Conservation (phyloP, 805 yeast genomes). For the Starmerella scarabaei region DNA sequence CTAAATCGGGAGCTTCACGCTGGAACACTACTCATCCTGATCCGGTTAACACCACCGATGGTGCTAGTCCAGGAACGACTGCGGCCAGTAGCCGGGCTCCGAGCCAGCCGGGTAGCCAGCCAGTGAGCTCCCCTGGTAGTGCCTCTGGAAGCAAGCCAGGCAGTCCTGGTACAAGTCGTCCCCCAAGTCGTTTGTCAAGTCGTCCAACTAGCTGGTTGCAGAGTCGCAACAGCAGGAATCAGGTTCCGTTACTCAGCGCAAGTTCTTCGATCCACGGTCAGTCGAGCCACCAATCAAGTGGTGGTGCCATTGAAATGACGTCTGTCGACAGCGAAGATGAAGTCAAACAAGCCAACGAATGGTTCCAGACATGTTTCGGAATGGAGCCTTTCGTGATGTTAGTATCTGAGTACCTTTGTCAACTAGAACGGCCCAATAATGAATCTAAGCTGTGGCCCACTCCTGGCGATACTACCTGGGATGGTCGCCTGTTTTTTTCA, state of each 20-base stretch:
- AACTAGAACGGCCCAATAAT: conserved; percentile 10
- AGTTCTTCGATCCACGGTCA: too few species aligned
- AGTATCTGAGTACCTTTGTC: conserved; percentile 43
- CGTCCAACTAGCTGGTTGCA: not conserved
- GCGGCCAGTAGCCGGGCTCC: not conserved
- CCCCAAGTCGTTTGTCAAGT: not conserved
- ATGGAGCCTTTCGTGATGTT: conserved; percentile 40
- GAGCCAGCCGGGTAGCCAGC: not conserved
- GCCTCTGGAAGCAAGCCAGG: too few species aligned
- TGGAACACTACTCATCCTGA: not conserved
- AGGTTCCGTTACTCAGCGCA: not conserved
- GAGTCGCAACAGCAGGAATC: not conserved
- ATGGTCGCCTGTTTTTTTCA: conserved; percentile 68
- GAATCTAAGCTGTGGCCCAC: too few species aligned
- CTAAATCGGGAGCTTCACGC: too few species aligned
- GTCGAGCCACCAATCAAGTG: too few species aligned
- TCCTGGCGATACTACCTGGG: conserved; percentile 2
- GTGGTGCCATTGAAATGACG: not conserved
- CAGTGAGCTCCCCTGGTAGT: too few species aligned
- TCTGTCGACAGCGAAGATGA: conserved; percentile 1
- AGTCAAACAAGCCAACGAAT: conserved; percentile 37
- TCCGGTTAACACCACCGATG: not conserved
- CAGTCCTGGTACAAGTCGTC: not conserved
- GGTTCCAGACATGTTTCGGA: conserved; percentile 56
- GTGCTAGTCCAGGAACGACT: not conserved